Evolutionary conservation across 352 stramenopile genomes (phyloP), one percentile per base, ranked within the genome.

Genomic region (Labyrinthula sp.): DNA sequence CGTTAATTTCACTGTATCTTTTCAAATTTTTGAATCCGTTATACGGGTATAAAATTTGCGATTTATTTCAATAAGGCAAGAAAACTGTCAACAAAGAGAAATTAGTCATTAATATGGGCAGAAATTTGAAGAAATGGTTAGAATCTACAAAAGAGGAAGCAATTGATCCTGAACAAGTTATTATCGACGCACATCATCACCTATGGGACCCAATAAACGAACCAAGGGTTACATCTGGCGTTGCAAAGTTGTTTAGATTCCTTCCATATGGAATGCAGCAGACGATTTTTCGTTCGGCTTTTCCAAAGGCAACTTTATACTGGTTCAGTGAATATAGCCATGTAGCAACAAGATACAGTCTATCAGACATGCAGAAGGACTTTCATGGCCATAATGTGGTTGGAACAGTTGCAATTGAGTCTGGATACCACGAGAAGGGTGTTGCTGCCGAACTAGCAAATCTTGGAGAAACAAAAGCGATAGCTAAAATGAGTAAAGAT

Each of bases 141-240:
- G 34, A 9, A 9, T 9, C 17, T 17, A 36, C 17, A 17, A 30
- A 33, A 22, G 34, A 40, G 20, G 34, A 40, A 9, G 34, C 34
- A 22, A 9, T 40, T 17, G 9, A 40, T 10, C 34, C 34, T 9
- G 34, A 40, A 22, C 17, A 33, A 22, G 34, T 36, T 17, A 40
- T 40, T 15, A 10, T 33, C 8, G 34, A 40, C 17, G 15, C 34
- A 9, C 34, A 40, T 15, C 34, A 40, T 15, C 34, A 40, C 34
- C 34, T 40, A 22, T 40, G 17, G 15, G 34, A 40, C 34, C 15
- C 34, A n/a, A 9, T 30, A 9, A 10, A 40, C 34, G 34, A 40
- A 22, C 34, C 34, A 22, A 17, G 34, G 15, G 34, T 36, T 22
- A 40, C 34, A 17, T 40, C 34, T 9, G 9, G 17, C 10, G 34